phyloP scores from a whole-genome alignment of 2,329 filamentous ascomycete genomes.

The Aureobasidium leucospermi region DNA sequence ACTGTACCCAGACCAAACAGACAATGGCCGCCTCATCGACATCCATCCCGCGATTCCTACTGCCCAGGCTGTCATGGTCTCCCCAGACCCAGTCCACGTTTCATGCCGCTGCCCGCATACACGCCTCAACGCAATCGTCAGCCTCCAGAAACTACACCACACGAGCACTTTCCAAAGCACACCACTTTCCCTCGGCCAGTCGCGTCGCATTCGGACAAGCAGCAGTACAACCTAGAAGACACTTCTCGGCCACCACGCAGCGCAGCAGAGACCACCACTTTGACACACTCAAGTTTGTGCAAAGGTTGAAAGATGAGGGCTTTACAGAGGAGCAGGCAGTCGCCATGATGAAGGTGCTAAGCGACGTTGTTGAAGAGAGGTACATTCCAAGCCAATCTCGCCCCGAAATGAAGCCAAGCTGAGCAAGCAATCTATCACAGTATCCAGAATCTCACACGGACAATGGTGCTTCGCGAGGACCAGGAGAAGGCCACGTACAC shows the following conservation, averaged over 20 bases:
- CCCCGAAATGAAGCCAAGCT: slow-evolving; percentile 31
- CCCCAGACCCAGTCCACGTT: background rate
- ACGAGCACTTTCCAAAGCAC: slow-evolving; percentile 1
- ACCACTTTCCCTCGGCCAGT: background rate
- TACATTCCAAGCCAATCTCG: slow-evolving; percentile 23
- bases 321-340: slow-evolving; percentile 93
- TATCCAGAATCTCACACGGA: slow-evolving; percentile 93
- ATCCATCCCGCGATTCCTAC: slow-evolving; percentile 32
- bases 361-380: slow-evolving; percentile 91
- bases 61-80: slow-evolving; percentile 31
- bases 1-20: background rate
- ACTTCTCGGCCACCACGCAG: slow-evolving; percentile 61
- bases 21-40: slow-evolving; percentile 11
- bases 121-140: slow-evolving; percentile 11
- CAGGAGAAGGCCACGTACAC: slow-evolving; percentile 69
- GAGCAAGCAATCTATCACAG: slow-evolving; percentile 35
- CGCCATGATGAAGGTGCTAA: slow-evolving; percentile 97
- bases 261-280: slow-evolving; percentile 81
- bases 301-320: slow-evolving; percentile 79
- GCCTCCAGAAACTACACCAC: slow-evolving; percentile 11
- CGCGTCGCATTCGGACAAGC: background rate
- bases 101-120: background rate
- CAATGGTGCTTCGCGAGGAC: slow-evolving; percentile 96
- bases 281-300: slow-evolving; percentile 95
- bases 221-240: slow-evolving; percentile 16